phyloP scores from a whole-genome alignment of 805 yeast genomes.

The Wickerhamiella musiphila region DNA sequence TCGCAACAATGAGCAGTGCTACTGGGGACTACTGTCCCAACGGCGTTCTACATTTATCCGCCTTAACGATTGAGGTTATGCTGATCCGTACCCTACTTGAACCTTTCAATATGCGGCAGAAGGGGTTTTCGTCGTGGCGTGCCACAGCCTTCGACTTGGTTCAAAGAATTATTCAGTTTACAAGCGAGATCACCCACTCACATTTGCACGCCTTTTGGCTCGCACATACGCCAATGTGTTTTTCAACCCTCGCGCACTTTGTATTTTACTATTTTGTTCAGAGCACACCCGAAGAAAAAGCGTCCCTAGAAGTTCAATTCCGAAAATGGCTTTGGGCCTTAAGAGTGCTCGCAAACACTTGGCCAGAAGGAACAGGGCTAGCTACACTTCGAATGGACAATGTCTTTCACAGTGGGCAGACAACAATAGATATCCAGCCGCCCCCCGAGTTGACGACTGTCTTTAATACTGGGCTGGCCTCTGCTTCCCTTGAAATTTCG shows the following conservation, averaged over 20 bases:
- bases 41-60: constrained; percentile 18
- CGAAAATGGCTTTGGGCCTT: constrained; percentile 21
- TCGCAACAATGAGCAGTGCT: constrained; percentile 15
- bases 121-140: constrained; percentile 12
- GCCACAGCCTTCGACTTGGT: constrained; percentile 17
- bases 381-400: constrained; percentile 20
- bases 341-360: constrained; percentile 19
- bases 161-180: constrained; percentile 17
- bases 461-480: neutral
- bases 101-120: constrained; percentile 12
- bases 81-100: constrained; percentile 16
- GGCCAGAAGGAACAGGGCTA: constrained; percentile 24
- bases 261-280: constrained; percentile 21
- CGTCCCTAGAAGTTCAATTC: constrained; percentile 15
- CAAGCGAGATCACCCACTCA: constrained; percentile 20
- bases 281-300: constrained; percentile 15
- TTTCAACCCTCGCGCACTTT: constrained; percentile 21
- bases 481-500: neutral
- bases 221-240: constrained; percentile 17
- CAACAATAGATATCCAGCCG: constrained; percentile 4
- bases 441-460: constrained; percentile 1
- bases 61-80: constrained; percentile 18
- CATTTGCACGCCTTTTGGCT: constrained; percentile 24
- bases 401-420: constrained; percentile 19
- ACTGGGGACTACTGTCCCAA: constrained; percentile 17